These are phyloP conservation scores for Acer saccharum DNA, from an alignment of 345 rosid genomes.

Conservation along the genomic window DNA sequence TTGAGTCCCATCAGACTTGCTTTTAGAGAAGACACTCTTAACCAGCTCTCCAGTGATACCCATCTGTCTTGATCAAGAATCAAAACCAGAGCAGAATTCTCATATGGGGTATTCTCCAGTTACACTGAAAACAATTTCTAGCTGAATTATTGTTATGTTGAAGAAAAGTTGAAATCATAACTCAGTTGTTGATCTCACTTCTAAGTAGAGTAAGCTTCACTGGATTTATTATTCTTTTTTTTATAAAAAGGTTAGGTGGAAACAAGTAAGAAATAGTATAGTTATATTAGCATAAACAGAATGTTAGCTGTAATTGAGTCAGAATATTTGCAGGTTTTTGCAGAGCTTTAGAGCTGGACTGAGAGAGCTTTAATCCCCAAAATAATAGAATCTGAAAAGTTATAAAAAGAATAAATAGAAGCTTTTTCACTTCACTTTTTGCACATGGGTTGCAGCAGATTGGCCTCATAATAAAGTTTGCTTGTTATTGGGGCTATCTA, in stretches of 20 bases:
- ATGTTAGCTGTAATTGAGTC: constrained; percentile 27
- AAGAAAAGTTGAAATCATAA: neutral
- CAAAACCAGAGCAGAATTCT: constrained; percentile 16
- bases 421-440: constrained; percentile 35
- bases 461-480: constrained; percentile 37
- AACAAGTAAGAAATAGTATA: neutral
- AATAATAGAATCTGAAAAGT: constrained; percentile 32
- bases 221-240: neutral
- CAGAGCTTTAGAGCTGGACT: constrained; percentile 57
- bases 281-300: constrained; percentile 15
- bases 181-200: constrained; percentile 1
- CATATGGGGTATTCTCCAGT: constrained; percentile 24
- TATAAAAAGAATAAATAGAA: constrained; percentile 16
- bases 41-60: constrained; percentile 77
- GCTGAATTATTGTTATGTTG: constrained; percentile 27
- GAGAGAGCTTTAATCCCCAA: constrained; percentile 18
- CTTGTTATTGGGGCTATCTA: constrained; percentile 48
- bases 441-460: constrained; percentile 52
- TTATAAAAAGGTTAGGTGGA: neutral
- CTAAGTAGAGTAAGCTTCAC: constrained; percentile 14
- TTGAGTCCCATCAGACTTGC: constrained; percentile 43
- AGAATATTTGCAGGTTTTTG: constrained; percentile 12
- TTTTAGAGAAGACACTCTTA: constrained; percentile 68
- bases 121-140: constrained; percentile 33
- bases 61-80: constrained; percentile 41